Percentiles rank a stretch among this genome's conserved stretches.
phyloP scores from a whole-genome alignment of 169 alveolate species.

The Babesia divergens region DNA sequence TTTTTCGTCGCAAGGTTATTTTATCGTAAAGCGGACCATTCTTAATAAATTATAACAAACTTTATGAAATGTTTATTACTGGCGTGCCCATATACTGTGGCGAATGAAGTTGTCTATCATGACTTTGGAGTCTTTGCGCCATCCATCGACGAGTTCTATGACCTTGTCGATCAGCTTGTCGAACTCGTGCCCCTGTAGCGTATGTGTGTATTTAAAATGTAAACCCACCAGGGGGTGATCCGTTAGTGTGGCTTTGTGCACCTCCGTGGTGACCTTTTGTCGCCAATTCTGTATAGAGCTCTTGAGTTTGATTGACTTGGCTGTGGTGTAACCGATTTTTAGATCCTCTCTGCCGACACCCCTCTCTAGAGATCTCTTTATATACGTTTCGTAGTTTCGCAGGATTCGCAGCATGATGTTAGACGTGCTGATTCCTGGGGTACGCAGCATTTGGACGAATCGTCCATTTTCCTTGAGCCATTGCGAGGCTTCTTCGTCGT shows the following conservation, averaged over 20 bases:
- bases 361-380: slow-evolving; percentile 88
- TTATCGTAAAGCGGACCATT: background rate
- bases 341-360: slow-evolving; percentile 92
- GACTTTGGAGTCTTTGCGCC: slow-evolving; percentile 58
- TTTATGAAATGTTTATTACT: background rate
- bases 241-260: slow-evolving; percentile 84
- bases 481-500: slow-evolving; percentile 71
- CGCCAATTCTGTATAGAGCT: slow-evolving; percentile 84
- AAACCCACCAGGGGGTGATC: slow-evolving; percentile 74
- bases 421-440: slow-evolving; percentile 94
- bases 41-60: background rate
- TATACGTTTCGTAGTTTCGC: slow-evolving; percentile 91
- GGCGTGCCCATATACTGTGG: slow-evolving; percentile 6
- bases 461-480: slow-evolving; percentile 87
- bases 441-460: slow-evolving; percentile 85
- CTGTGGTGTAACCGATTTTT: slow-evolving; percentile 87
- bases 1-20: background rate
- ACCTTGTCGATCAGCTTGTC: slow-evolving; percentile 49
- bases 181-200: slow-evolving; percentile 54
- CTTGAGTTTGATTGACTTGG: slow-evolving; percentile 86
- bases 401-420: slow-evolving; percentile 90
- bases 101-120: slow-evolving; percentile 44
- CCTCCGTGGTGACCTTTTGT: slow-evolving; percentile 82
- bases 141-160: slow-evolving; percentile 39
- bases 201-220: background rate